Percentiles rank a stretch among this genome's conserved stretches.
These are phyloP conservation scores for Lepiota venenata DNA, from an alignment of 768 basidiomycete genomes.

Conservation along the genomic window DNA sequence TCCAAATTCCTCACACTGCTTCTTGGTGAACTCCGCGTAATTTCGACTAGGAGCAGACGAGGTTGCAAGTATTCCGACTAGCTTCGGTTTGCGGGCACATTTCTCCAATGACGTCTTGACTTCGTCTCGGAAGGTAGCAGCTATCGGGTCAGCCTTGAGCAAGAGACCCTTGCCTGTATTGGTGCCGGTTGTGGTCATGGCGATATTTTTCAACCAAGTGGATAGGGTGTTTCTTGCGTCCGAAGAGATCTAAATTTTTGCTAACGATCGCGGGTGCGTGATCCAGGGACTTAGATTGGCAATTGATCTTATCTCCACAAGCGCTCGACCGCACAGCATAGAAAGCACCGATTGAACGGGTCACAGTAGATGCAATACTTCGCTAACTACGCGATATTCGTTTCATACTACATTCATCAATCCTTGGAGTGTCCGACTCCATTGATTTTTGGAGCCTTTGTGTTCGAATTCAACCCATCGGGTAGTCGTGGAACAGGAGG, in stretches of 20 bases:
- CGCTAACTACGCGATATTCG: too few relatives aligned
- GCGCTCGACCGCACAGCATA: not conserved
- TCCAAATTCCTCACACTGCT: constrained; percentile 86
- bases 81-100: constrained; percentile 51
- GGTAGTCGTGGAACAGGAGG: constrained; percentile 9
- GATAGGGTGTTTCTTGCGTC: not conserved
- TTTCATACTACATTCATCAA: not conserved
- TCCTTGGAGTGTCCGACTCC: constrained; percentile 19
- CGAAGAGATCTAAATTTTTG: constrained; percentile 1
- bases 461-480: not conserved
- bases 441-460: constrained; percentile 21
- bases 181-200: constrained; percentile 16
- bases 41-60: constrained; percentile 73
- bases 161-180: constrained; percentile 63
- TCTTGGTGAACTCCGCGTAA: constrained; percentile 90
- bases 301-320: constrained; percentile 3
- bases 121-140: constrained; percentile 67
- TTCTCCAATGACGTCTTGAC: constrained; percentile 46
- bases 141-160: constrained; percentile 76
- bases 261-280: not conserved
- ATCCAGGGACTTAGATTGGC: constrained; percentile 2
- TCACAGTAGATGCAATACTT: not conserved
- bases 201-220: not conserved
- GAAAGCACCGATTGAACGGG: not conserved
- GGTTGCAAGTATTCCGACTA: constrained; percentile 91